A percentile compares a stretch with the other conserved stretches of the same genome.
Conservation (phyloP, 2,329 filamentous ascomycete genomes). For the Stagonosporopsis tanaceti region DNA sequence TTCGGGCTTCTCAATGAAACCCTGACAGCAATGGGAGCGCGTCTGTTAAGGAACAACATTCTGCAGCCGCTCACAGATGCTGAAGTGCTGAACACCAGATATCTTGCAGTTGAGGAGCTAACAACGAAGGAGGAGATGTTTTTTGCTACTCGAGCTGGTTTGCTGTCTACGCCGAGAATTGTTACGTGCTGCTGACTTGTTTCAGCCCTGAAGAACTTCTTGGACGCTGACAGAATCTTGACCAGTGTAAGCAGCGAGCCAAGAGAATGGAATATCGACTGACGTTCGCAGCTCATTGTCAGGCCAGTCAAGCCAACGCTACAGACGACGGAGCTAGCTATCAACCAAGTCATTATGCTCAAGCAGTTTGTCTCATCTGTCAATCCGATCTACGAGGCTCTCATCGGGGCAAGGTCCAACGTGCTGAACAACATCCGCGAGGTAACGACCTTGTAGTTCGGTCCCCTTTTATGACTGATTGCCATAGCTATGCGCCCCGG, state of each 20-base stretch:
- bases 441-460: conserved; percentile 42
- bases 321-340: conserved; percentile 76
- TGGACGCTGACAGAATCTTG: conserved; percentile 81
- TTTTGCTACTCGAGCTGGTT: conserved; percentile 74
- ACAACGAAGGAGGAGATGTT: conserved; percentile 86
- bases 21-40: conserved; percentile 84
- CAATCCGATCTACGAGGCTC: conserved; percentile 70
- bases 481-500: conserved; percentile 68
- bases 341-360: conserved; percentile 86
- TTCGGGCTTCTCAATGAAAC: conserved; percentile 89
- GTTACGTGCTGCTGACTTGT: conserved; percentile 22
- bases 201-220: conserved; percentile 72
- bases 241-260: conserved; percentile 65
- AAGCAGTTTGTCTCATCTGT: conserved; percentile 81
- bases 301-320: conserved; percentile 72
- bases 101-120: conserved; percentile 84
- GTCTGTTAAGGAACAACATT: conserved; percentile 84
- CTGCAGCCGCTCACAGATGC: conserved; percentile 84
- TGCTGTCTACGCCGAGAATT: conserved; percentile 5
- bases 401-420: conserved; percentile 69
- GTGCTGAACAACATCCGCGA: conserved; percentile 73
- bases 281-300: conserved; percentile 71
- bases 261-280: conserved; percentile 6
- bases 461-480: background rate
- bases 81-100: conserved; percentile 73